Conservation (phyloP, 1,284 basidiomycete species). For the Rhizoctonia solani region DNA sequence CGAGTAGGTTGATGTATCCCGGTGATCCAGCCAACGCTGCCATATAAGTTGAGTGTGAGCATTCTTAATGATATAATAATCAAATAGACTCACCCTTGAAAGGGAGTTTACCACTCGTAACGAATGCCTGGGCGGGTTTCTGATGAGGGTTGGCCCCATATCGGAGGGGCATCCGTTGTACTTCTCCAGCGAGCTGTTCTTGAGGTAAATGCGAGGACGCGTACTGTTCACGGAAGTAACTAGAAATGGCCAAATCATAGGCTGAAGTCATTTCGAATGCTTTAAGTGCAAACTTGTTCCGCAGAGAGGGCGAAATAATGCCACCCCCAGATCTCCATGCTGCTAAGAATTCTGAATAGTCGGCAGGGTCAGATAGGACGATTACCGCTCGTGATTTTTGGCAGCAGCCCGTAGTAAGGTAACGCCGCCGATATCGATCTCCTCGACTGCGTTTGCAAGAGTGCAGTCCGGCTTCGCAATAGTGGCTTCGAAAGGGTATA, state of each 20-base stretch:
- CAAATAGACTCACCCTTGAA: slow-evolving; percentile 76
- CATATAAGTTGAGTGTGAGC: slow-evolving; percentile 8
- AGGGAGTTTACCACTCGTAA: slow-evolving; percentile 86
- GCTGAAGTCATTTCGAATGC: slow-evolving; percentile 95
- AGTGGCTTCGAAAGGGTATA: slow-evolving; percentile 95
- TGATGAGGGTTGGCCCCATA: slow-evolving; percentile 99
- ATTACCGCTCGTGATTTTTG: slow-evolving; percentile 96
- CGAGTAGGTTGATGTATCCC: slow-evolving; percentile 99
- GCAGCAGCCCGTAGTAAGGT: slow-evolving; percentile 97
- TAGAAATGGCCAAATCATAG: slow-evolving; percentile 95
- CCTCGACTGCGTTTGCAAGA: slow-evolving; percentile 91
- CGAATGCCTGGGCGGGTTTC: slow-evolving; percentile 97
- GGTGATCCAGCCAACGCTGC: slow-evolving; percentile 90
- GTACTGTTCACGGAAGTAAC: slow-evolving; percentile 97
- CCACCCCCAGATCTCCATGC: slow-evolving; percentile 71
- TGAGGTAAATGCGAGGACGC: slow-evolving; percentile 73
- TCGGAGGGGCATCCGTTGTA: slow-evolving; percentile 85
- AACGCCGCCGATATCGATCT: slow-evolving; percentile 99
- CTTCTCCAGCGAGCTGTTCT: slow-evolving; percentile 65
- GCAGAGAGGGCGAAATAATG: slow-evolving; percentile 70
- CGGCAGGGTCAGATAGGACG: slow-evolving; percentile 91
- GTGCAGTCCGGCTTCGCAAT: slow-evolving; percentile 89
- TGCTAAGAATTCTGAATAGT: slow-evolving; percentile 84
- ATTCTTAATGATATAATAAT: not conserved
- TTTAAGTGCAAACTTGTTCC: slow-evolving; percentile 89